Base-by-base conservation (phyloP, 2,329 filamentous ascomycete species). In the Mariannaea sp. region DNA sequence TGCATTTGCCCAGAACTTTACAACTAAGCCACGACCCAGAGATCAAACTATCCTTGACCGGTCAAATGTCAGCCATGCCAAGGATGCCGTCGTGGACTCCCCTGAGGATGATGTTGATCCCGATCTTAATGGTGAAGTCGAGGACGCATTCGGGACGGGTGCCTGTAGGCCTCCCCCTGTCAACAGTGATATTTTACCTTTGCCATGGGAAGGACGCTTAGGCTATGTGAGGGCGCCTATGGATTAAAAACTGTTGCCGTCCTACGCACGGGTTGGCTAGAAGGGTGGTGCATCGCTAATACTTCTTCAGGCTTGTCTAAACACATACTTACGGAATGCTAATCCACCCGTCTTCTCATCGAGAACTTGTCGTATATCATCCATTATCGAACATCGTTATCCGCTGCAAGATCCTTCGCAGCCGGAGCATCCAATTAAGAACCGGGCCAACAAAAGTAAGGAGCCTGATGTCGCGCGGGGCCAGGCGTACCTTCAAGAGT, bases 261-360 rank as follows among this genome's bases (percentile, higher is more conserved):
- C 60, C 24, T 20, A 14, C 13, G 24, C 39, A 14, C 12, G 19
- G 36, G 32, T 17, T 13, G 17, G 19, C 13, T 33, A 30, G 30
- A 5, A 8, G 16, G 24, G 13, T 5, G 5, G 8, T 24, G 22
- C 29, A 30, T 35, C 9, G 24, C 48, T 61, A 27, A 62, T 54
- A 39, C 46, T 62, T 26, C 2, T 2, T 3, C 50, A 82, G 89
- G 92, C 93, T 9, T 97, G 92, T 67, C 76, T 97, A 13, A 96
- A 96, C 68, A 97, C 93, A 0, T 97, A 97, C 70, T 79, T 97
- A 2, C 87, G 93, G 38, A 81, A 83, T 46, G 85, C 89, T 2
- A 93, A 86, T 57, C 90, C 91, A 7, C 86, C 93, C 0, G 85
- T 97, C 1, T 97, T 97, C 71, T 89, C 87, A 60, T 97, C 93